Conservation (phyloP, 2,329 filamentous ascomycete species). For the Aspergillus quadrilineatus region DNA sequence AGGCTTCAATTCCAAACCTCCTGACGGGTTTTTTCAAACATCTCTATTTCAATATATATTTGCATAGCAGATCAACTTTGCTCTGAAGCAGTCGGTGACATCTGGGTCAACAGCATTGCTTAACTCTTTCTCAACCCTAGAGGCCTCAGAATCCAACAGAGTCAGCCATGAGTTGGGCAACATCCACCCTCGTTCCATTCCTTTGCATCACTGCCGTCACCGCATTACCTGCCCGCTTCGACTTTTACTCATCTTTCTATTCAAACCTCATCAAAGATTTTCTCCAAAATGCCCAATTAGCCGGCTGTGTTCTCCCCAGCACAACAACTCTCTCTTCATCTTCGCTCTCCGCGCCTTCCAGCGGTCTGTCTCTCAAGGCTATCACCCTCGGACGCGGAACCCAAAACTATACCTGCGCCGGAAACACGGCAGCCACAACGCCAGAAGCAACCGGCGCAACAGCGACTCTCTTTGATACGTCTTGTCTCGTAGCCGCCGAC, state of each 20-base stretch:
- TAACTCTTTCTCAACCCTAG: background rate
- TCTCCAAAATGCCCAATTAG: constrained; percentile 1
- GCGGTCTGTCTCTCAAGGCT: constrained; percentile 40
- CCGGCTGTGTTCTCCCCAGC: constrained; percentile 24
- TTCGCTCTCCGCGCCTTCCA: constrained; percentile 31
- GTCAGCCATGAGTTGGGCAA: background rate
- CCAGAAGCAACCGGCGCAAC: constrained; percentile 46
- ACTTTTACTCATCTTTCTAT: background rate
- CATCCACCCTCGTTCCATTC: background rate
- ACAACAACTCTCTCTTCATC: constrained; percentile 18
- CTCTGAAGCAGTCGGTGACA: background rate
- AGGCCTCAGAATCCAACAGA: background rate
- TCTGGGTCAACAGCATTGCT: background rate
- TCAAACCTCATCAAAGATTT: background rate
- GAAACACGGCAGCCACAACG: constrained; percentile 21
- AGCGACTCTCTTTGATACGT: constrained; percentile 48
- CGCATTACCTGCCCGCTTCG: background rate
- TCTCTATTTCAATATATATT: background rate
- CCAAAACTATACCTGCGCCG: constrained; percentile 52
- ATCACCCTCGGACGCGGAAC: constrained; percentile 50
- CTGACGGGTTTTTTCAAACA: background rate
- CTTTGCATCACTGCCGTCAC: background rate
- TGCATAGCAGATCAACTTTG: background rate
- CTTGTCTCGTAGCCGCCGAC: constrained; percentile 33
- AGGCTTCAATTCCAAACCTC: background rate